phyloP scores from a whole-genome alignment of 495 filamentous ascomycete species.

The Daldinia bambusicola region DNA sequence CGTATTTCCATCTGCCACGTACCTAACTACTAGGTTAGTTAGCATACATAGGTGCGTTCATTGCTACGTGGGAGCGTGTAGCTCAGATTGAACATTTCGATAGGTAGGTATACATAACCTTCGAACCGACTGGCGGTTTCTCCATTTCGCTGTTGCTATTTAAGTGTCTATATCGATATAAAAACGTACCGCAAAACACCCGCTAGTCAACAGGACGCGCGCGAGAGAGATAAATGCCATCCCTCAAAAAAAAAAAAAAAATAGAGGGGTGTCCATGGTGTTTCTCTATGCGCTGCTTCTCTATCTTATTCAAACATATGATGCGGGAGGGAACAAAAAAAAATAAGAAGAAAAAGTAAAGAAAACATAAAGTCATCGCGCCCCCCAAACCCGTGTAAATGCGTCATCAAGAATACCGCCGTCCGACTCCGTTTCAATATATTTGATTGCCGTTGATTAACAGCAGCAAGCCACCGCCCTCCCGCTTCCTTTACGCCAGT shows the following conservation, averaged over 20 bases:
- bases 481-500: slow-evolving; percentile 53
- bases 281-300: slow-evolving; percentile 35
- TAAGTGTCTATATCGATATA: background rate
- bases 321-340: slow-evolving; percentile 5
- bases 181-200: background rate
- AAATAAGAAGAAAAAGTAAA: background rate
- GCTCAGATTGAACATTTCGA: too few relatives aligned
- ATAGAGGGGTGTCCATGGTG: background rate
- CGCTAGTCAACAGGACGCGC: background rate
- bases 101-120: too few relatives aligned
- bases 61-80: too few relatives aligned
- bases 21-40: too few relatives aligned
- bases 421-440: slow-evolving; percentile 15
- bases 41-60: too few relatives aligned
- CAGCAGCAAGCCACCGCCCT: background rate
- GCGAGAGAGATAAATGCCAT: too few relatives aligned
- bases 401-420: slow-evolving; percentile 33
- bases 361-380: slow-evolving; percentile 15
- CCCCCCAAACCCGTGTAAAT: slow-evolving; percentile 43
- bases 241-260: slow-evolving; percentile 1
- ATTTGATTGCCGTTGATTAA: background rate
- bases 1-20: too few relatives aligned
- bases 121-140: too few relatives aligned
- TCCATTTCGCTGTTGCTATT: background rate
- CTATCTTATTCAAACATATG: slow-evolving; percentile 36